Conservation (phyloP, 208 protist genomes). For the Acanthamoeba culbertsoni region DNA sequence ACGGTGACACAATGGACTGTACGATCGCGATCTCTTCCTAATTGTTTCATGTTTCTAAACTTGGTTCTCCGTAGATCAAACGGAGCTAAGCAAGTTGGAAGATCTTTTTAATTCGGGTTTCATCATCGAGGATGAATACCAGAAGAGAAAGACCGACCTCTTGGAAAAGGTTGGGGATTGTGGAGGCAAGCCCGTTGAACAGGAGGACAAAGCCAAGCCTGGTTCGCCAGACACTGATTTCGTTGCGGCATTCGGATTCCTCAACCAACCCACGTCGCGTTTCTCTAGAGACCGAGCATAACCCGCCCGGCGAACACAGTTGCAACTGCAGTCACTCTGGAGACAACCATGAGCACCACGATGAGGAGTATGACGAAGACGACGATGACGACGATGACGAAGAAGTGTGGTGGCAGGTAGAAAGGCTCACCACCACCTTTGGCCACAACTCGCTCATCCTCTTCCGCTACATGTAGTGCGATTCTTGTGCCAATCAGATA, state of each 20-base stretch:
- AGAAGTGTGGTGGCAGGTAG: background rate
- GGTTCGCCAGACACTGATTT: no score
- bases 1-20: background rate
- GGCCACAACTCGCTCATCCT: background rate
- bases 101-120: background rate
- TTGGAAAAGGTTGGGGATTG: no score
- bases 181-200: no score
- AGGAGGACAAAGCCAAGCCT: background rate
- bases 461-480: background rate
- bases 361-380: background rate
- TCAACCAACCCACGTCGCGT: no score
- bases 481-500: background rate
- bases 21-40: background rate
- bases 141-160: background rate
- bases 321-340: background rate
- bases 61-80: background rate
- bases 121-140: constrained; percentile 7
- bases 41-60: background rate
- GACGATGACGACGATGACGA: background rate
- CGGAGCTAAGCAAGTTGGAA: background rate
- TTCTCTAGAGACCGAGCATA: background rate
- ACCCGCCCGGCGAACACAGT: background rate
- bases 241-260: no score
- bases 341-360: background rate
- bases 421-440: background rate